Percentiles rank a stretch among this genome's conserved stretches.
Evolutionary conservation across 805 yeast genomes (phyloP).

Genomic region (Metschnikowia lochheadii): DNA sequence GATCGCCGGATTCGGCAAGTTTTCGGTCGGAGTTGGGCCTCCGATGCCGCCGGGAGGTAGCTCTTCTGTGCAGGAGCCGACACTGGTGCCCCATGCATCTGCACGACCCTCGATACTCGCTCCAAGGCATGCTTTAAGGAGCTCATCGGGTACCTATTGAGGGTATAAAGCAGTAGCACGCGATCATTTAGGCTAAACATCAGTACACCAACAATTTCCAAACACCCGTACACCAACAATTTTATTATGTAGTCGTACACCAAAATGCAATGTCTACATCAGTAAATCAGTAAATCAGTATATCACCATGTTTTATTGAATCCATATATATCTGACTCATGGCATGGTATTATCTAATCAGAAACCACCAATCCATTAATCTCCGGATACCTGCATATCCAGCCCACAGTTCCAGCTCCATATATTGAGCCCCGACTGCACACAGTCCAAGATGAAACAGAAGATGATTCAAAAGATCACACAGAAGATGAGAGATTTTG

Average conservation of each 20-base stretch:
- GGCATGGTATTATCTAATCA: too few relatives aligned
- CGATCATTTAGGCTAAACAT: background rate
- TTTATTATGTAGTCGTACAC: too few relatives aligned
- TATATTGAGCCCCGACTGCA: too few relatives aligned
- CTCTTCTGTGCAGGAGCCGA: background rate
- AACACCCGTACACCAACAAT: background rate
- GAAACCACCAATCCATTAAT: too few relatives aligned
- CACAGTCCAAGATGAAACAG: too few relatives aligned
- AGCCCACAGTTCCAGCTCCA: too few relatives aligned
- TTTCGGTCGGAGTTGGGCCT: background rate
- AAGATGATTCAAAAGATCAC: too few relatives aligned
- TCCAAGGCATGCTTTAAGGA: conserved; percentile 32
- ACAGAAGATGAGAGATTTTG: too few relatives aligned
- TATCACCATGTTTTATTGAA: background rate
- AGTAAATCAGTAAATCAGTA: background rate
- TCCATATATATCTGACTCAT: too few relatives aligned
- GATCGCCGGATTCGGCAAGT: conserved; percentile 9
- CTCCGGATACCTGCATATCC: too few relatives aligned
- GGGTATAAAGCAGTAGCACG: background rate
- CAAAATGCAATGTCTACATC: background rate
- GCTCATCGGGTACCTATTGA: conserved; percentile 20
- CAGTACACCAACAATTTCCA: background rate
- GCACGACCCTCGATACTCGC: conserved; percentile 31
- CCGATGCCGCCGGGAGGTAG: background rate
- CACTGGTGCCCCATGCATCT: conserved; percentile 9